Conservation (phyloP, 2,329 filamentous ascomycete species). For the Davidsoniella australis region DNA sequence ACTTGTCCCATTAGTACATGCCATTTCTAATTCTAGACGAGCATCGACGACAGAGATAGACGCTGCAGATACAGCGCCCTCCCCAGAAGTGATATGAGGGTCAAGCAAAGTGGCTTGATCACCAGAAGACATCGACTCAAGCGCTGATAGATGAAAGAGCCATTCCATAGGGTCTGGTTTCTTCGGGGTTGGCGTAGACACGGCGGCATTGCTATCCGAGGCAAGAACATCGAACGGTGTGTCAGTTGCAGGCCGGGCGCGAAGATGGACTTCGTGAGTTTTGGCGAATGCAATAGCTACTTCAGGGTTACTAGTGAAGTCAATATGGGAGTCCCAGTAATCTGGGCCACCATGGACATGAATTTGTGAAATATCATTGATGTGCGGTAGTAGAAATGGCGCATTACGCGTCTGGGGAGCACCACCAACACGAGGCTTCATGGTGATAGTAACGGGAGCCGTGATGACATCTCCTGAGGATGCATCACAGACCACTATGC, state of each 20-base stretch:
- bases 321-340: slow-evolving; percentile 69
- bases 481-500: slow-evolving; percentile 73
- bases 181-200: not conserved
- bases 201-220: not conserved
- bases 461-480: slow-evolving; percentile 66
- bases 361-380: slow-evolving; percentile 44
- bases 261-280: slow-evolving; percentile 59
- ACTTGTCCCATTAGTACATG: slow-evolving; percentile 22
- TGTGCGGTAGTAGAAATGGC: slow-evolving; percentile 45
- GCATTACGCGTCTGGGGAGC: slow-evolving; percentile 16
- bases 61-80: slow-evolving; percentile 23
- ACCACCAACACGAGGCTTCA: slow-evolving; percentile 27
- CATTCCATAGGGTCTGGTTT: slow-evolving; percentile 44
- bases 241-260: slow-evolving; percentile 51
- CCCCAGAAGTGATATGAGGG: slow-evolving; percentile 30
- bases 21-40: slow-evolving; percentile 45
- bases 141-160: slow-evolving; percentile 50
- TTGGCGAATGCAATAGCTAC: slow-evolving; percentile 44
- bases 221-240: slow-evolving; percentile 35
- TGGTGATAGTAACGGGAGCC: slow-evolving; percentile 49
- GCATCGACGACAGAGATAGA: slow-evolving; percentile 42
- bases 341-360: slow-evolving; percentile 41
- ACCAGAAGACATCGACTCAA: slow-evolving; percentile 37
- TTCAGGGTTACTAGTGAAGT: slow-evolving; percentile 47
- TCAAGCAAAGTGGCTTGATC: slow-evolving; percentile 49